phyloP scores from a whole-genome alignment of 305 asterid genomes.

The Euphrasia arctica region DNA sequence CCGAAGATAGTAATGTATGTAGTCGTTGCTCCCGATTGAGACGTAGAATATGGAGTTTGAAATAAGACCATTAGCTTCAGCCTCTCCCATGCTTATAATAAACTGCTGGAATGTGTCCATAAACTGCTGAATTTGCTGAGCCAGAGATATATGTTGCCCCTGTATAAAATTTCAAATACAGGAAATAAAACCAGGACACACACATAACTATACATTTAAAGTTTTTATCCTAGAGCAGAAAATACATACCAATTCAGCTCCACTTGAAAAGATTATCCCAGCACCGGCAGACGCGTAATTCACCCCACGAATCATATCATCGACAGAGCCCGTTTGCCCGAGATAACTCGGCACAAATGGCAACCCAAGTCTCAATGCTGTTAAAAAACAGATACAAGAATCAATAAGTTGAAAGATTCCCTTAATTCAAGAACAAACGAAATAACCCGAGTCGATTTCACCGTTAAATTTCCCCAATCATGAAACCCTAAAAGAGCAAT shows the following conservation, averaged over 20 bases:
- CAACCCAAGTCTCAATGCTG: constrained; percentile 75
- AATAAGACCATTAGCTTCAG: constrained; percentile 54
- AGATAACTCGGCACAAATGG: constrained; percentile 88
- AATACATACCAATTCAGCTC: constrained; percentile 74
- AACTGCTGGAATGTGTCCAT: constrained; percentile 82
- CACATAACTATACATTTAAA: neutral
- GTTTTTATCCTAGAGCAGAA: neutral
- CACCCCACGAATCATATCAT: constrained; percentile 71
- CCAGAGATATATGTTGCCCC: constrained; percentile 92
- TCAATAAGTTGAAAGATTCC: neutral
- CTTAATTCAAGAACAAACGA: constrained; percentile 4
- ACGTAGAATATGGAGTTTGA: constrained; percentile 79
- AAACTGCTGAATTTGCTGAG: constrained; percentile 92
- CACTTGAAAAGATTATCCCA: constrained; percentile 87
- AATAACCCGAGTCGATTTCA: neutral
- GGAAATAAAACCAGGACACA: neutral
- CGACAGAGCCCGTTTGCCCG: constrained; percentile 56
- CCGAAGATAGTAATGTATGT: constrained; percentile 89
- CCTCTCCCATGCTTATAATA: constrained; percentile 75
- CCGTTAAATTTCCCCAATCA: neutral
- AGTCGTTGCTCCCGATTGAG: constrained; percentile 91
- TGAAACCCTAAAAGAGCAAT: constrained; percentile 1
- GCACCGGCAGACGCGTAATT: constrained; percentile 97
- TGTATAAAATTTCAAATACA: constrained; percentile 25
- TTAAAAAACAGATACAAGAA: constrained; percentile 24